Percentiles rank a stretch among this genome's conserved stretches.
These are phyloP conservation scores for Radiomyces spectabilis DNA, from an alignment of 192 early-diverging fungal genomes.

Conservation along the genomic window DNA sequence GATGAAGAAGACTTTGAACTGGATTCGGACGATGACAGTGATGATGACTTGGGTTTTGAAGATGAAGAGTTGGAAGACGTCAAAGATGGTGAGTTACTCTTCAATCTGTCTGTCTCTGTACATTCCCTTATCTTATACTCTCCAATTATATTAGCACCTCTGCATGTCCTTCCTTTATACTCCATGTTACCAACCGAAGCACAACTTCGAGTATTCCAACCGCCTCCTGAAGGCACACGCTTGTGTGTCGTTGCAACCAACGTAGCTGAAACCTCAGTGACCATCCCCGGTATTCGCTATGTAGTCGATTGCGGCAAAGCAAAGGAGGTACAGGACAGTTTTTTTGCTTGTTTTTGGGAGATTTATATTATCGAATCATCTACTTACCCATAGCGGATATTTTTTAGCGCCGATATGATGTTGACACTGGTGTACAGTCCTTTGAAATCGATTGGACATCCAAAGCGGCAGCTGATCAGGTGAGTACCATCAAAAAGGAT, in stretches of 20 bases:
- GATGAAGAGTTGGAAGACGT: constrained; percentile 60
- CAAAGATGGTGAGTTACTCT: constrained; percentile 28
- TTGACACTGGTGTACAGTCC: constrained; percentile 81
- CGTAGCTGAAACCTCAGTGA: constrained; percentile 97
- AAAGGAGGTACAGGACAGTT: constrained; percentile 58
- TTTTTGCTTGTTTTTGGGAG: neutral
- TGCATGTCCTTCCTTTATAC: constrained; percentile 96
- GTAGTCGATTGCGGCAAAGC: constrained; percentile 94
- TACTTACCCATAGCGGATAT: too few species aligned
- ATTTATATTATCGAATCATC: too few species aligned
- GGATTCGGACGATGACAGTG: constrained; percentile 40
- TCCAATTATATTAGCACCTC: constrained; percentile 34
- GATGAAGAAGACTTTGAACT: constrained; percentile 36
- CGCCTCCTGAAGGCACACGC: constrained; percentile 79
- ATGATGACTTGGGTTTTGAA: constrained; percentile 64
- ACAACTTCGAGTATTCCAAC: constrained; percentile 88
- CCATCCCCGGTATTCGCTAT: constrained; percentile 91
- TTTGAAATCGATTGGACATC: constrained; percentile 93
- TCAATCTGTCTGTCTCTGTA: too few species aligned
- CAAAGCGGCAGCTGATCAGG: constrained; percentile 85
- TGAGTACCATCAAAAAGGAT: neutral
- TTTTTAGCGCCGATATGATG: constrained; percentile 62
- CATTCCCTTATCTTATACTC: neutral
- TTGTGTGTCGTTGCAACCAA: constrained; percentile 96
- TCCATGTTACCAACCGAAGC: constrained; percentile 86